phyloP scores from a whole-genome alignment of 768 basidiomycete genomes.

The Tricholoma sp. region DNA sequence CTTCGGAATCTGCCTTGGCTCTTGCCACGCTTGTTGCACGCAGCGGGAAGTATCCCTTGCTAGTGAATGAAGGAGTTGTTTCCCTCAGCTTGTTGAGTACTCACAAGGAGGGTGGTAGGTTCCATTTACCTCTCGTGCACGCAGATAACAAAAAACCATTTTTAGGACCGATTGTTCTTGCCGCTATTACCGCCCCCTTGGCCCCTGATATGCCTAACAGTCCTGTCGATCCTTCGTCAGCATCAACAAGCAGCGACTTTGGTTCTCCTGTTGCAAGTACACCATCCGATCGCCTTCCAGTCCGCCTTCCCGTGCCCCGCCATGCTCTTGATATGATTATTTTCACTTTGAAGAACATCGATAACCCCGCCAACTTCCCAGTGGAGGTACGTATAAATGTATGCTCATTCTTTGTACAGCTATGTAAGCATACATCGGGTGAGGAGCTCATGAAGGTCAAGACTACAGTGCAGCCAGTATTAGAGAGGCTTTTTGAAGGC shows the following conservation, averaged over 20 bases:
- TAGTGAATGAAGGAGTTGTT: slow-evolving; percentile 87
- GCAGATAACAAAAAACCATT: slow-evolving; percentile 8
- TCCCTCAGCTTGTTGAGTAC: slow-evolving; percentile 75
- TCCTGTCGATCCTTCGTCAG: slow-evolving; percentile 31
- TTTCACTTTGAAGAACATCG: slow-evolving; percentile 52
- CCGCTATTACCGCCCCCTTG: slow-evolving; percentile 50
- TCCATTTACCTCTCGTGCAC: background rate
- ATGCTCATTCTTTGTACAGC: slow-evolving; percentile 64
- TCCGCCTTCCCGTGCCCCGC: slow-evolving; percentile 39
- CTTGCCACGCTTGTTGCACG: slow-evolving; percentile 69
- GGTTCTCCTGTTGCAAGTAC: slow-evolving; percentile 45
- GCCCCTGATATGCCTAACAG: slow-evolving; percentile 34
- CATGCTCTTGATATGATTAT: slow-evolving; percentile 67
- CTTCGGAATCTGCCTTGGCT: slow-evolving; percentile 49
- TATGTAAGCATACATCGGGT: slow-evolving; percentile 48
- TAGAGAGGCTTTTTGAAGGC: slow-evolving; percentile 44
- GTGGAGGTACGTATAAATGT: slow-evolving; percentile 73
- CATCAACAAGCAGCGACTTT: slow-evolving; percentile 38
- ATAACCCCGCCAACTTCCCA: slow-evolving; percentile 55
- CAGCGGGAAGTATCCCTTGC: slow-evolving; percentile 74
- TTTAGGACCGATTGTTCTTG: slow-evolving; percentile 58
- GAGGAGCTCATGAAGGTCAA: slow-evolving; percentile 47
- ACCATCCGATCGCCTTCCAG: slow-evolving; percentile 33
- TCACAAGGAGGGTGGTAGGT: slow-evolving; percentile 59
- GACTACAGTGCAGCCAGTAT: slow-evolving; percentile 41